A percentile compares a stretch with the other conserved stretches of the same genome.
phyloP scores from a whole-genome alignment of 345 rosid genomes.

The Ceriops decandra region DNA sequence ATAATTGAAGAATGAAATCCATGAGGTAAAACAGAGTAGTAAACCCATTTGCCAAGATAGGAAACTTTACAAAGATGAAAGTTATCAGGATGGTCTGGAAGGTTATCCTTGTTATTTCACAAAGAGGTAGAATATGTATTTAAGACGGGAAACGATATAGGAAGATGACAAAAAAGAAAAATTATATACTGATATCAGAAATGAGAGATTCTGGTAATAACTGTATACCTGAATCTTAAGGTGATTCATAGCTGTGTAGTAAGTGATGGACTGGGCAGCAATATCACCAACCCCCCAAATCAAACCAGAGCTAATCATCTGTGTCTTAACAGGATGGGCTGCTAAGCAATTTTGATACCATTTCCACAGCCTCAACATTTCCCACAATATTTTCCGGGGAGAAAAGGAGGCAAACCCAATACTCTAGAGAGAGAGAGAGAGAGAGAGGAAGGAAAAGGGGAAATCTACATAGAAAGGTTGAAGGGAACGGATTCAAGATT shows the following conservation, averaged over 20 bases:
- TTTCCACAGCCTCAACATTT: conserved; percentile 38
- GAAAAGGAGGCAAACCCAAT: background rate
- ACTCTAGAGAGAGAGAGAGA: background rate
- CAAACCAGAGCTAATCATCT: conserved; percentile 40
- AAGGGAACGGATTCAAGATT: background rate
- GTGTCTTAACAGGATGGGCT: conserved; percentile 40
- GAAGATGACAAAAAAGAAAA: background rate
- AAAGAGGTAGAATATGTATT: too few relatives aligned
- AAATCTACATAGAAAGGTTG: background rate
- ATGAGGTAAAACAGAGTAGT: background rate
- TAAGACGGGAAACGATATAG: background rate
- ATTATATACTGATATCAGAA: background rate
- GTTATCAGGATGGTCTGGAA: too few relatives aligned
- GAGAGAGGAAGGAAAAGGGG: too few relatives aligned
- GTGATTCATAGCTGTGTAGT: conserved; percentile 18
- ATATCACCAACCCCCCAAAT: conserved; percentile 47
- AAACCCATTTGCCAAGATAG: background rate
- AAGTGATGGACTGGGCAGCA: conserved; percentile 38
- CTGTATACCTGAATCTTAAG: conserved; percentile 21
- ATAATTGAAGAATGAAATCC: background rate
- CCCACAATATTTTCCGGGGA: background rate
- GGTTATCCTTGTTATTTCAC: too few relatives aligned
- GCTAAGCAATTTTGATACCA: conserved; percentile 40
- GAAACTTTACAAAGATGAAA: background rate
- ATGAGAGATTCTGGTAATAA: background rate